A percentile compares a stretch with the other conserved stretches of the same genome.
Evolutionary conservation across 371 early-diverging fungal genomes (phyloP).

Genomic region (Choanephora cucurbitarum): DNA sequence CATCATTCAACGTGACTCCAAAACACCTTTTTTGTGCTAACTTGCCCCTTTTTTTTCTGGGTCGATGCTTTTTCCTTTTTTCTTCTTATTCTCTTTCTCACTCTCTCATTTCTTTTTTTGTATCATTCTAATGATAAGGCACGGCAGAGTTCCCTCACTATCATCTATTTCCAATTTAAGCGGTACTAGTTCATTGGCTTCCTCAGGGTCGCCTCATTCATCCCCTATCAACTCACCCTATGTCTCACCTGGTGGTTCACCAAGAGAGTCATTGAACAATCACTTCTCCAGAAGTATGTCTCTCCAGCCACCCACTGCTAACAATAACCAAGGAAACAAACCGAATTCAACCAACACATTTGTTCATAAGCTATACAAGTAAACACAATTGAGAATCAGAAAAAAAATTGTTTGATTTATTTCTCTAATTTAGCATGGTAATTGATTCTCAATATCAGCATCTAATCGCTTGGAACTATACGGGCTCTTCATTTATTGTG

Average conservation of each 20-base stretch:
- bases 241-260: constrained; percentile 30
- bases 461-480: constrained; percentile 81
- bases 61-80: constrained; percentile 12
- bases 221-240: constrained; percentile 30
- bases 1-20: neutral
- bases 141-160: constrained; percentile 24
- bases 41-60: constrained; percentile 5
- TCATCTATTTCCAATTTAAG: constrained; percentile 24
- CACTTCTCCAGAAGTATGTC: constrained; percentile 18
- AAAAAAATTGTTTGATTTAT: constrained; percentile 2
- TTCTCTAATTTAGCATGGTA: constrained; percentile 64
- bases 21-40: neutral
- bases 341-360: constrained; percentile 26
- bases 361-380: constrained; percentile 50
- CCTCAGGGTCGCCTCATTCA: constrained; percentile 26
- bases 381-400: constrained; percentile 8
- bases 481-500: constrained; percentile 88
- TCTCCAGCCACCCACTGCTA: constrained; percentile 19
- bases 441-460: constrained; percentile 76
- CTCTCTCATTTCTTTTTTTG: constrained; percentile 6
- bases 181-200: constrained; percentile 21
- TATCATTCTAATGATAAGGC: constrained; percentile 17
- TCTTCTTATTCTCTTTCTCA: no score
- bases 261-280: constrained; percentile 21
- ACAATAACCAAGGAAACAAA: neutral